Conservation (phyloP, 306 rosid genomes). For the Ormosia semicastrata region DNA sequence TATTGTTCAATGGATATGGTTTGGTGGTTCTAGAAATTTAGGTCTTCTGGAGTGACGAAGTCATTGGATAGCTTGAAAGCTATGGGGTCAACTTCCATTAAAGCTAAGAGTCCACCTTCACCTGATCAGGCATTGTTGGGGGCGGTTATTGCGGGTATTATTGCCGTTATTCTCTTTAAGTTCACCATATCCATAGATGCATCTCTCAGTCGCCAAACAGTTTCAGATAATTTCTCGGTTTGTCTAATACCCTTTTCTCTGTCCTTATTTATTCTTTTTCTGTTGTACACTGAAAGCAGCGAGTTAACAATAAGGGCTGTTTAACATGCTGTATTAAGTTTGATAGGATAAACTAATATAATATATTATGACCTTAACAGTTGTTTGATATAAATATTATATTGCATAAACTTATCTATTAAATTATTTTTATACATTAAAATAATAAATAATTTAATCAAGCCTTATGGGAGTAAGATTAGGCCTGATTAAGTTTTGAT, state of each 20-base stretch:
- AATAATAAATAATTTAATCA: no score
- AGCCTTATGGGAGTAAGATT: no score
- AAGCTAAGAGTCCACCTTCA: slow-evolving; percentile 51
- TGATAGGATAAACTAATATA: no score
- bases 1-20: slow-evolving; percentile 27
- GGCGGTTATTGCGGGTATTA: slow-evolving; percentile 64
- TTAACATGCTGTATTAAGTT: no score
- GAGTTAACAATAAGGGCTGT: neutral
- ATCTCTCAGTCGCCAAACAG: slow-evolving; percentile 59
- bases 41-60: slow-evolving; percentile 65
- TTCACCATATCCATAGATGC: slow-evolving; percentile 77
- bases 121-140: slow-evolving; percentile 77
- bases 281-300: neutral
- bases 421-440: no score
- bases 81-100: slow-evolving; percentile 48
- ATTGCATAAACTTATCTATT: no score
- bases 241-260: slow-evolving; percentile 3
- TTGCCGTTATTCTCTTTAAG: slow-evolving; percentile 61
- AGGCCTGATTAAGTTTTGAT: no score
- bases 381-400: no score
- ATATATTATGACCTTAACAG: no score
- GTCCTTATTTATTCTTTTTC: neutral
- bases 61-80: slow-evolving; percentile 51
- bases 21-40: slow-evolving; percentile 60
- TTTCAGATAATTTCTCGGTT: slow-evolving; percentile 79